These are phyloP conservation scores for Boletus smithii DNA, from an alignment of 1,284 basidiomycete genomes.

Conservation along the genomic window DNA sequence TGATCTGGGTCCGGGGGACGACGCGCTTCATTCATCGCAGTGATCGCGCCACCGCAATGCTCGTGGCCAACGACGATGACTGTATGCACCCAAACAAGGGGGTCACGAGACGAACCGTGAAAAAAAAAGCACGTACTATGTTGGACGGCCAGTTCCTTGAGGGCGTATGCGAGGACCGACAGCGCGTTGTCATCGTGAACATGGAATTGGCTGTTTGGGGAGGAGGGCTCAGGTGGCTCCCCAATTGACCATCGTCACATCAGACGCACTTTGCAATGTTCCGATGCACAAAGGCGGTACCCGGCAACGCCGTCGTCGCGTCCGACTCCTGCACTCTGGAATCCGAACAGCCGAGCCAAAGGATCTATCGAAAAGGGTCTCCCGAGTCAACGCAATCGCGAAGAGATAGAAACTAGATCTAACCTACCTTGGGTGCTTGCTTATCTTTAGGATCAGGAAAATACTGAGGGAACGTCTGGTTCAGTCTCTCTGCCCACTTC, in stretches of 20 bases:
- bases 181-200: slow-evolving; percentile 22
- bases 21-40: slow-evolving; percentile 15
- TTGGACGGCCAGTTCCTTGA: slow-evolving; percentile 15
- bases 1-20: not conserved
- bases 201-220: slow-evolving; percentile 25
- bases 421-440: slow-evolving; percentile 24
- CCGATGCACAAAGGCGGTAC: slow-evolving; percentile 49
- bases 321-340: slow-evolving; percentile 46
- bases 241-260: no score
- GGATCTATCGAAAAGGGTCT: slow-evolving; percentile 36
- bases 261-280: slow-evolving; percentile 44
- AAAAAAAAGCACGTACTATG: slow-evolving; percentile 18
- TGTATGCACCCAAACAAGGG: no score
- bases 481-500: slow-evolving; percentile 23
- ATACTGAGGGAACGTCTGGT: slow-evolving; percentile 25
- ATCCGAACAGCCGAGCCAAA: slow-evolving; percentile 58
- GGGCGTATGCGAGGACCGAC: slow-evolving; percentile 24
- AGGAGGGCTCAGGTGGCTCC: not conserved
- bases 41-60: slow-evolving; percentile 24
- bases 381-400: not conserved
- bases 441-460: slow-evolving; percentile 14
- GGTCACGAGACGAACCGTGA: no score
- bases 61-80: slow-evolving; percentile 30
- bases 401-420: not conserved
- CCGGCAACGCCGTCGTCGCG: slow-evolving; percentile 38